Conservation (phyloP, 164 flowering plant species). For the Nelumbo lutea region DNA sequence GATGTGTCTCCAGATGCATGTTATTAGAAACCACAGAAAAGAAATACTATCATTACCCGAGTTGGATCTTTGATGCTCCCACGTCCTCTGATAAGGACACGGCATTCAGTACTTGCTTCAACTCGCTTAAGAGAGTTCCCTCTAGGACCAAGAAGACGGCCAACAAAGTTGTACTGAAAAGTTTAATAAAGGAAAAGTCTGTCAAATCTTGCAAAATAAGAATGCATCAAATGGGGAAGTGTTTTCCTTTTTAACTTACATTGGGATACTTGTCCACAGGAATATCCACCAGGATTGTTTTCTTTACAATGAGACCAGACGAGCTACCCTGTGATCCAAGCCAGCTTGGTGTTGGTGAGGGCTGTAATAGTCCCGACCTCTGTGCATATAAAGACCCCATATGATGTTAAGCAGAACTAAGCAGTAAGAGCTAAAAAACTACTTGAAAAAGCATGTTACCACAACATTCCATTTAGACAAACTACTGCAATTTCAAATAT, state of each 20-base stretch:
- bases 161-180: slow-evolving; percentile 93
- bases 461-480: not conserved
- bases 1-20: not conserved
- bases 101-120: slow-evolving; percentile 98
- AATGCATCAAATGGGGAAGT: not conserved
- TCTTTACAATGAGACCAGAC: slow-evolving; percentile 80
- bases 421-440: not conserved
- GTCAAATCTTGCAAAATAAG: not conserved
- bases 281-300: slow-evolving; percentile 84
- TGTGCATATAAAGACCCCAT: slow-evolving; percentile 31
- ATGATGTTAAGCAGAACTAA: slow-evolving; percentile 8
- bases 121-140: slow-evolving; percentile 97
- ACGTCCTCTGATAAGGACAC: slow-evolving; percentile 90
- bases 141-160: slow-evolving; percentile 97
- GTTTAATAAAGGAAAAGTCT: not conserved
- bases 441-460: not conserved
- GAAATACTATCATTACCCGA: slow-evolving; percentile 47
- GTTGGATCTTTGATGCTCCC: slow-evolving; percentile 97
- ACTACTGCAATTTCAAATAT: not conserved
- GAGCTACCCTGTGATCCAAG: slow-evolving; percentile 76
- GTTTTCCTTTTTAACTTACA: slow-evolving; percentile 37
- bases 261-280: slow-evolving; percentile 85
- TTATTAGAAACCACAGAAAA: not conserved
- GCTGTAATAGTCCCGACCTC: slow-evolving; percentile 61
- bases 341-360: slow-evolving; percentile 75